Evolutionary conservation across 257 asterid genomes (phyloP).

Genomic region (Solanum piurae): DNA sequence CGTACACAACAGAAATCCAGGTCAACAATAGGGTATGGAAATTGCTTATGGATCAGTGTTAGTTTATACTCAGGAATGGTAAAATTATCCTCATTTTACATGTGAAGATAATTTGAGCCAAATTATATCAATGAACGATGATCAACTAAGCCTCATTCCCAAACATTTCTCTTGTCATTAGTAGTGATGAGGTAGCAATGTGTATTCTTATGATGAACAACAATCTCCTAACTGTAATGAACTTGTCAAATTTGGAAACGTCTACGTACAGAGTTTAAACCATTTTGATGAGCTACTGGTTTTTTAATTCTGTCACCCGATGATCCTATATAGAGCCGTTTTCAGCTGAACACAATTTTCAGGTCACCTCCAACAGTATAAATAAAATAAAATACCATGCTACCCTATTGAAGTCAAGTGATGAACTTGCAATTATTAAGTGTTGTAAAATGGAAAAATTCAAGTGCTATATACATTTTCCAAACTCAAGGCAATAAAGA

Average conservation of each 20-base stretch:
- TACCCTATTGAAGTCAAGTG: not conserved
- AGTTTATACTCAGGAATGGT: not conserved
- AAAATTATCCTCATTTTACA: not conserved
- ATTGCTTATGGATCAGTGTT: not conserved
- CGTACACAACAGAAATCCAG: conserved; percentile 4
- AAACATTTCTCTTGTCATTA: not conserved
- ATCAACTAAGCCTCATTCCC: not conserved
- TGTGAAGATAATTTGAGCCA: not conserved
- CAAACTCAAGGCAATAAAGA: not conserved
- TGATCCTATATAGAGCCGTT: not conserved
- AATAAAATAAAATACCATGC: not conserved
- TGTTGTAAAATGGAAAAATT: not conserved
- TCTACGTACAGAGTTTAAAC: not conserved
- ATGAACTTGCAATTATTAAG: not conserved
- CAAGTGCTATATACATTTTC: not conserved
- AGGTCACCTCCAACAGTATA: not conserved
- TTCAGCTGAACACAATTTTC: not conserved
- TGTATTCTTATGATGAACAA: not conserved
- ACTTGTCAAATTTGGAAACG: not conserved
- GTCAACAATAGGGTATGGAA: not conserved
- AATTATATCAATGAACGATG: not conserved
- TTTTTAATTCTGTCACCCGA: not conserved
- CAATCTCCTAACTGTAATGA: not conserved
- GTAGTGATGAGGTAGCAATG: not conserved
- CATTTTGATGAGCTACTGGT: not conserved